Conservation (phyloP, 192 early-diverging fungal genomes). For the Jimgerdemannia lactiflua region DNA sequence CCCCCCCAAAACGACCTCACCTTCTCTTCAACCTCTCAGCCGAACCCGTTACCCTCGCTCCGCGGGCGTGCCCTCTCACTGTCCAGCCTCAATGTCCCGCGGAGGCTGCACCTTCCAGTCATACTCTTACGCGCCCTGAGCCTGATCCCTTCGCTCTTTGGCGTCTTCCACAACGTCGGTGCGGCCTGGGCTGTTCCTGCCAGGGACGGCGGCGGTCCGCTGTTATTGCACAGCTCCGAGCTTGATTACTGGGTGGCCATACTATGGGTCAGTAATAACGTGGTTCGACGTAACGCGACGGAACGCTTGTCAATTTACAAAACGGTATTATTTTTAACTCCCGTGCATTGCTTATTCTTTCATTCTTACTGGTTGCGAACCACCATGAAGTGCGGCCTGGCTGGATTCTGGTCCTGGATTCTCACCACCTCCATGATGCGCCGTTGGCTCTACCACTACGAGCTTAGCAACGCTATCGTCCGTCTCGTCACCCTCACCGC, state of each 20-base stretch:
- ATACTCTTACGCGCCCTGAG: slow-evolving; percentile 30
- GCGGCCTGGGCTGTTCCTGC: slow-evolving; percentile 15
- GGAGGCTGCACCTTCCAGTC: slow-evolving; percentile 25
- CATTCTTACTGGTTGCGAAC: no score
- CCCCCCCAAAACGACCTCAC: background rate
- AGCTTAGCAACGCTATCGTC: slow-evolving; percentile 45
- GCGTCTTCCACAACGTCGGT: slow-evolving; percentile 19
- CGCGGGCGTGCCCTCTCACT: slow-evolving; percentile 24
- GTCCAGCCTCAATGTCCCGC: slow-evolving; percentile 30
- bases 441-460: slow-evolving; percentile 57
- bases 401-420: slow-evolving; percentile 55
- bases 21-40: background rate
- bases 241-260: slow-evolving; percentile 35
- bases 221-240: slow-evolving; percentile 32
- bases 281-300: background rate
- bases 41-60: slow-evolving; percentile 16
- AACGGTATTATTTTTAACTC: no score
- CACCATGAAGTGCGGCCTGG: slow-evolving; percentile 43
- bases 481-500: slow-evolving; percentile 47
- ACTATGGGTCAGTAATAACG: slow-evolving; percentile 34
- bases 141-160: slow-evolving; percentile 33
- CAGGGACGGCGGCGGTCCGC: slow-evolving; percentile 24
- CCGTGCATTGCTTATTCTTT: background rate
- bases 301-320: background rate
- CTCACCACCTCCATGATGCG: slow-evolving; percentile 51